These are phyloP conservation scores for Stephania yunnanensis DNA, from an alignment of 164 flowering plant genomes.

Conservation along the genomic window DNA sequence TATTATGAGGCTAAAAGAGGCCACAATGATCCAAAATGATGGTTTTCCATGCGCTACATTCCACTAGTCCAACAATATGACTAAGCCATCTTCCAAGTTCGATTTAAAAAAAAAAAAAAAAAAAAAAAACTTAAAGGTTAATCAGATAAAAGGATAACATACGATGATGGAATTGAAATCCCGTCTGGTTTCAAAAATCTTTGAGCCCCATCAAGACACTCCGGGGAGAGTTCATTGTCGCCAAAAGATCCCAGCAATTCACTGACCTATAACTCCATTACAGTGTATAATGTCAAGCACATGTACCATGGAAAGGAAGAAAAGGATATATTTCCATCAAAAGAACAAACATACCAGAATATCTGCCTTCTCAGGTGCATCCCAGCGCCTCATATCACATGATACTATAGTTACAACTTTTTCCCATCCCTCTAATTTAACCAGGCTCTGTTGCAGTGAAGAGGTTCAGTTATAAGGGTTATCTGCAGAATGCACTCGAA, in stretches of 20 bases:
- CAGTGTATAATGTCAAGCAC: not conserved
- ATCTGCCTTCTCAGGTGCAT: constrained; percentile 96
- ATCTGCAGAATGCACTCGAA: not conserved
- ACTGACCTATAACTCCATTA: constrained; percentile 57
- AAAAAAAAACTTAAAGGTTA: not conserved
- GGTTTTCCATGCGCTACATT: not conserved
- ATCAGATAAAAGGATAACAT: constrained; percentile 23
- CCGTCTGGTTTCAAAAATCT: constrained; percentile 84
- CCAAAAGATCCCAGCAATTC: constrained; percentile 98
- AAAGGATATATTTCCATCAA: constrained; percentile 1
- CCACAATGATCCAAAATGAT: too few relatives aligned
- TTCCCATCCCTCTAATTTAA: constrained; percentile 96
- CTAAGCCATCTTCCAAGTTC: not conserved
- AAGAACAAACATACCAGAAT: constrained; percentile 53
- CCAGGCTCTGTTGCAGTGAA: constrained; percentile 61
- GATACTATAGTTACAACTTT: constrained; percentile 69
- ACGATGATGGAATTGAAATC: constrained; percentile 96
- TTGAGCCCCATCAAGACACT: constrained; percentile 98
- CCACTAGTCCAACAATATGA: not conserved
- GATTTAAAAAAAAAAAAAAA: not conserved
- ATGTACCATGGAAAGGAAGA: not conserved
- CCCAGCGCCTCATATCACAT: constrained; percentile 95
- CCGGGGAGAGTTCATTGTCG: constrained; percentile 98
- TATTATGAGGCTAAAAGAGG: too few relatives aligned
- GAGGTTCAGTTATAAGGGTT: not conserved